These are phyloP conservation scores for Friedmanniomyces simplex DNA, from an alignment of 495 filamentous ascomycete genomes.

Conservation along the genomic window DNA sequence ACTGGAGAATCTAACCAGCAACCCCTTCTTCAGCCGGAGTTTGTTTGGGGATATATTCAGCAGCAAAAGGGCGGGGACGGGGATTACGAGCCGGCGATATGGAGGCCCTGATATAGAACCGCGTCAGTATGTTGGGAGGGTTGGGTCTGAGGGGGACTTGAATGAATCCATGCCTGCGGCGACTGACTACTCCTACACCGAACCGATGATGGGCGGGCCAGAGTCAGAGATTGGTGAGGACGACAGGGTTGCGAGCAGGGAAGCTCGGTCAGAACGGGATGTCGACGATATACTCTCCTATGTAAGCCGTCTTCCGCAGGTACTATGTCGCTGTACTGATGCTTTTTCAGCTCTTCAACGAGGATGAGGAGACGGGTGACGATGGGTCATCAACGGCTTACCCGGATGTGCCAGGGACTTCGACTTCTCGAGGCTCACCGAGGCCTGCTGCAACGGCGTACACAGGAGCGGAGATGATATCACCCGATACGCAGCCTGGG, in stretches of 20 bases:
- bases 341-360: background rate
- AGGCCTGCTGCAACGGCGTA: background rate
- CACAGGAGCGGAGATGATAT: no score
- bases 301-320: background rate
- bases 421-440: no score
- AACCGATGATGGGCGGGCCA: no score
- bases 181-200: no score
- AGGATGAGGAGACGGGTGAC: background rate
- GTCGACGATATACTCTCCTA: background rate
- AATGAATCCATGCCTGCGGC: no score
- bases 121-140: background rate
- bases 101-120: background rate
- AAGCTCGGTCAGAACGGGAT: background rate
- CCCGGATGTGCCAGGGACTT: no score
- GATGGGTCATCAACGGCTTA: background rate
- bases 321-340: background rate
- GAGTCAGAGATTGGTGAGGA: no score
- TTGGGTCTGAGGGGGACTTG: no score
- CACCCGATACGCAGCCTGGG: no score
- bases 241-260: no score
- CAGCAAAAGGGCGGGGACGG: background rate
- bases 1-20: background rate
- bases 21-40: constrained; percentile 6
- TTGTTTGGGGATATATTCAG: background rate
- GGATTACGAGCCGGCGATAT: background rate